These are phyloP conservation scores for Polyporus arcularius DNA, from an alignment of 768 basidiomycete genomes.

Conservation along the genomic window DNA sequence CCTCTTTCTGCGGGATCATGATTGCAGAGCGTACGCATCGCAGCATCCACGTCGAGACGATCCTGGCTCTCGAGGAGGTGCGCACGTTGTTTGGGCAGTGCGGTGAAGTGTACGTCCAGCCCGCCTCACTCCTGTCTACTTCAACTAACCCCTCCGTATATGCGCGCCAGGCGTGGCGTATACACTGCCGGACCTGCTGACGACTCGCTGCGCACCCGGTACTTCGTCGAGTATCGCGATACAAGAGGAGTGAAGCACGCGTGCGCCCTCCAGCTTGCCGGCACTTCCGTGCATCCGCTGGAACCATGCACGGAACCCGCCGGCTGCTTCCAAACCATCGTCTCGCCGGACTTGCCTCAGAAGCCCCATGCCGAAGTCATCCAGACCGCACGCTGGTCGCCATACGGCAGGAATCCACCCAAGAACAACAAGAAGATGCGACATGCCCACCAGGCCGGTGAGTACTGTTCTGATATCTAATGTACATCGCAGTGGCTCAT, in stretches of 20 bases:
- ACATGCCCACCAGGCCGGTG: background rate
- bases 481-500: too few species aligned
- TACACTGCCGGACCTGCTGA: background rate
- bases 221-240: constrained; percentile 27
- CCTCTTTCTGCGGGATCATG: constrained; percentile 10
- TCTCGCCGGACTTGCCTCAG: constrained; percentile 1
- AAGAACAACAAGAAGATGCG: background rate
- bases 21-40: constrained; percentile 35
- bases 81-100: constrained; percentile 12
- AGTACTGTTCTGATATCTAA: background rate
- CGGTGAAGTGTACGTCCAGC: constrained; percentile 24
- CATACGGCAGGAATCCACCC: background rate
- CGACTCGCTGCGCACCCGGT: background rate
- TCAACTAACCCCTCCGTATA: background rate
- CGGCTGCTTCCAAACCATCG: constrained; percentile 14
- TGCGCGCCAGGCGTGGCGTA: constrained; percentile 15
- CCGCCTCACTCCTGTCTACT: background rate
- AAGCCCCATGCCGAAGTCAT: background rate
- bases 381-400: background rate
- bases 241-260: constrained; percentile 12
- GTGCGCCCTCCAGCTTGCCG: constrained; percentile 4
- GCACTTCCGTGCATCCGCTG: constrained; percentile 10
- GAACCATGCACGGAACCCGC: constrained; percentile 18
- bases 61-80: constrained; percentile 24
- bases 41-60: constrained; percentile 30